phyloP scores from a whole-genome alignment of 805 yeast species.

The Lachancea nothofagi region DNA sequence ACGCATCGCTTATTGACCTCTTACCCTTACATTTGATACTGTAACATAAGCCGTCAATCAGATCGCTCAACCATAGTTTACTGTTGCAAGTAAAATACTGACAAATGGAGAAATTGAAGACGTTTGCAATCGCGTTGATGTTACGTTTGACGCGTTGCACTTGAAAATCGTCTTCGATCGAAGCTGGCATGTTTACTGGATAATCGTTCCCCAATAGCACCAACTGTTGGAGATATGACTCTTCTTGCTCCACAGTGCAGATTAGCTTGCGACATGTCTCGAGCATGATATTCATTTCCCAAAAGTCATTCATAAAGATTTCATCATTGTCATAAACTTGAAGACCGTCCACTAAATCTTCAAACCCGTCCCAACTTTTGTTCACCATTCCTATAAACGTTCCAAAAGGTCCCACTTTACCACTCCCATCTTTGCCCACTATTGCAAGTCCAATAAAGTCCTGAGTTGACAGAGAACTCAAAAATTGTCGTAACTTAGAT shows the following conservation, averaged over 20 bases:
- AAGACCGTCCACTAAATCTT: slow-evolving; percentile 37
- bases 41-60: slow-evolving; percentile 1
- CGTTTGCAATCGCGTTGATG: background rate
- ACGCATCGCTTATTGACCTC: background rate
- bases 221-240: slow-evolving; percentile 6
- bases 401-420: slow-evolving; percentile 33
- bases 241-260: slow-evolving; percentile 14
- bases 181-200: background rate
- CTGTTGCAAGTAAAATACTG: slow-evolving; percentile 6
- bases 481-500: slow-evolving; percentile 23
- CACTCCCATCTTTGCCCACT: slow-evolving; percentile 42
- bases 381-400: slow-evolving; percentile 44
- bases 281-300: slow-evolving; percentile 17
- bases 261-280: slow-evolving; percentile 24
- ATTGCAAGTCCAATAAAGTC: slow-evolving; percentile 47
- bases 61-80: slow-evolving; percentile 1
- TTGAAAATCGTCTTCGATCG: slow-evolving; percentile 6
- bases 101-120: slow-evolving; percentile 1
- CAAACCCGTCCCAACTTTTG: slow-evolving; percentile 47
- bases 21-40: slow-evolving; percentile 4
- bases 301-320: slow-evolving; percentile 16
- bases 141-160: background rate
- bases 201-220: slow-evolving; percentile 9
- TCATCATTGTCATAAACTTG: slow-evolving; percentile 19
- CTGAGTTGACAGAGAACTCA: slow-evolving; percentile 29